Percentiles rank a stretch among this genome's conserved stretches.
phyloP scores from a whole-genome alignment of 495 filamentous ascomycete genomes.

The Podospora conica region DNA sequence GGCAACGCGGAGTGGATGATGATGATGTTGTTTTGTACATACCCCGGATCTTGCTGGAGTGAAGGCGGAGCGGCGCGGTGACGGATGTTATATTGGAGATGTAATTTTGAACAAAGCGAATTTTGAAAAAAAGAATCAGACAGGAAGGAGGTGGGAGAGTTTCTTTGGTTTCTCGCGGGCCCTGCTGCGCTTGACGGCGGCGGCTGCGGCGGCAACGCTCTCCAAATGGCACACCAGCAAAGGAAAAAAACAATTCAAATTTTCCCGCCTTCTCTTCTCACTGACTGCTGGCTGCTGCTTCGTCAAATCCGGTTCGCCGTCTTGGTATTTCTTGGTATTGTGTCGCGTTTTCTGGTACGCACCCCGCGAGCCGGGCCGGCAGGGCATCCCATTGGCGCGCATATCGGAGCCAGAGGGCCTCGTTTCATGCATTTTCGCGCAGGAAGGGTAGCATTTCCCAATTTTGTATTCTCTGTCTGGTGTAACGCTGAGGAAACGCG shows the following conservation, averaged over 20 bases:
- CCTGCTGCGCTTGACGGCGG: background rate
- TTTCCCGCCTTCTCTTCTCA: background rate
- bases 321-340: background rate
- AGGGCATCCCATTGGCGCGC: background rate
- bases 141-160: background rate
- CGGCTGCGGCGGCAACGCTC: background rate
- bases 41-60: background rate
- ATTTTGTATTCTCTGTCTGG: background rate
- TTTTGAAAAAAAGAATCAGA: too few relatives aligned
- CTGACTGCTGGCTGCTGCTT: too few relatives aligned
- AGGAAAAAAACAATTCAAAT: background rate
- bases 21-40: background rate
- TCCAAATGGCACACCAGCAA: background rate
- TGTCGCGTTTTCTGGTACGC: background rate
- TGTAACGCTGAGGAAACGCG: background rate
- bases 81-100: background rate
- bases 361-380: background rate
- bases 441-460: background rate
- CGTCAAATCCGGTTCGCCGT: background rate
- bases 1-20: background rate
- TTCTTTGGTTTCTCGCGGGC: background rate
- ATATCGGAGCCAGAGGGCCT: background rate
- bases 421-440: background rate
- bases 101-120: background rate
- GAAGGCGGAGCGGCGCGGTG: background rate